phyloP scores from a whole-genome alignment of 768 basidiomycete genomes.

The Suillus decipiens region DNA sequence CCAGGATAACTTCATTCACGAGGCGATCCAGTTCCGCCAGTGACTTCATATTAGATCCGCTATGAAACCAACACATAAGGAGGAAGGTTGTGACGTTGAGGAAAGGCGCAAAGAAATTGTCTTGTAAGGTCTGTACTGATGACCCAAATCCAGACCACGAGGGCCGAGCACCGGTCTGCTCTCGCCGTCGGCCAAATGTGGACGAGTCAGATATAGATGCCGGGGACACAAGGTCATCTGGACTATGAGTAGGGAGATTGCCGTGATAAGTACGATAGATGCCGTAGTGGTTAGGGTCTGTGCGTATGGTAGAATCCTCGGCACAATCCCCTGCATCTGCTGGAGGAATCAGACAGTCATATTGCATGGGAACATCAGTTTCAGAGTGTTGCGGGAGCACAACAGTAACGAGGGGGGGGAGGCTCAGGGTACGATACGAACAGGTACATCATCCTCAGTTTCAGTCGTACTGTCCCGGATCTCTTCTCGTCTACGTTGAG shows the following conservation, averaged over 20 bases:
- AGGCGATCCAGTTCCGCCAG: slow-evolving; percentile 9
- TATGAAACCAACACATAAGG: slow-evolving; percentile 25
- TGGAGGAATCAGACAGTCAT: too few species aligned
- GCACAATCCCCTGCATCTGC: too few species aligned
- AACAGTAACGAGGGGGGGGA: background rate
- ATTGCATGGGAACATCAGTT: too few species aligned
- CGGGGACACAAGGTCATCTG: too few species aligned
- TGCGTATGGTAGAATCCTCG: too few species aligned
- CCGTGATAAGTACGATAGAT: too few species aligned
- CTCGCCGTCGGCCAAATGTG: background rate
- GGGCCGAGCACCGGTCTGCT: background rate
- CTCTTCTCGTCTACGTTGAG: background rate
- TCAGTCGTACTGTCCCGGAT: background rate
- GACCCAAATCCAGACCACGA: slow-evolving; percentile 9
- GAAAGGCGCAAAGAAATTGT: slow-evolving; percentile 11
- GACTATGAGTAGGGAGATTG: too few species aligned
- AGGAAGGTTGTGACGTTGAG: slow-evolving; percentile 17
- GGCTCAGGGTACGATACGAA: background rate
- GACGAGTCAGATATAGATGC: too few species aligned
- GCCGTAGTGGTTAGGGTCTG: too few species aligned
- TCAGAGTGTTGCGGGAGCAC: too few species aligned
- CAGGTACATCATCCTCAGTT: background rate
- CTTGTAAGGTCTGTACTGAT: background rate
- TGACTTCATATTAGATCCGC: slow-evolving; percentile 17
- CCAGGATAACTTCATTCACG: slow-evolving; percentile 13